Percentiles rank a stretch among this genome's conserved stretches.
Conservation (phyloP, 176 grass and related monocot species). For the Pontederia crassipes region DNA sequence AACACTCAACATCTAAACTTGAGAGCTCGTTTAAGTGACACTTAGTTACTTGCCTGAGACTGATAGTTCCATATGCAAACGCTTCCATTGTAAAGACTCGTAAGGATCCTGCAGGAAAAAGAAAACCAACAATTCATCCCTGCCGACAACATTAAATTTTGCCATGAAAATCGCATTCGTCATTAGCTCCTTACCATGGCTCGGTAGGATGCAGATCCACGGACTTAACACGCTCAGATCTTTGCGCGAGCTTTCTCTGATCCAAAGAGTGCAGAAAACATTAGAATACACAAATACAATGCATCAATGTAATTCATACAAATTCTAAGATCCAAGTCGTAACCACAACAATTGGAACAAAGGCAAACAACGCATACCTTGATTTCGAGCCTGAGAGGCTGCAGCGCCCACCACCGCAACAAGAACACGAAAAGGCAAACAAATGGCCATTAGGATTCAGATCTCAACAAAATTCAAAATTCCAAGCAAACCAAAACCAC, state of each 20-base stretch:
- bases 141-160: no score
- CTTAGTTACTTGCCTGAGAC: conserved; percentile 48
- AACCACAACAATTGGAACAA: conserved; percentile 25
- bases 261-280: conserved; percentile 20
- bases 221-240: conserved; percentile 92
- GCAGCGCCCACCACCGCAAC: conserved; percentile 22
- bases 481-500: no score
- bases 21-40: background rate
- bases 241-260: conserved; percentile 93
- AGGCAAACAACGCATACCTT: conserved; percentile 48
- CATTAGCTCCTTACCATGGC: conserved; percentile 60
- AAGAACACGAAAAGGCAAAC: conserved; percentile 23
- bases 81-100: conserved; percentile 85
- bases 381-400: conserved; percentile 99
- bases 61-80: conserved; percentile 99
- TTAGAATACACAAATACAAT: conserved; percentile 13
- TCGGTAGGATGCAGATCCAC: conserved; percentile 97
- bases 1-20: background rate
- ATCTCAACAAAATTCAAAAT: conserved; percentile 31
- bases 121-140: background rate
- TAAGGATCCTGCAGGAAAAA: conserved; percentile 62
- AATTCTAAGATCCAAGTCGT: conserved; percentile 4
- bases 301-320: background rate
- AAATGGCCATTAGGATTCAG: conserved; percentile 36
- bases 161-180: conserved; percentile 6